Base-by-base conservation (phyloP, 352 stramenopile genomes). In the Phytophthora sp. region DNA sequence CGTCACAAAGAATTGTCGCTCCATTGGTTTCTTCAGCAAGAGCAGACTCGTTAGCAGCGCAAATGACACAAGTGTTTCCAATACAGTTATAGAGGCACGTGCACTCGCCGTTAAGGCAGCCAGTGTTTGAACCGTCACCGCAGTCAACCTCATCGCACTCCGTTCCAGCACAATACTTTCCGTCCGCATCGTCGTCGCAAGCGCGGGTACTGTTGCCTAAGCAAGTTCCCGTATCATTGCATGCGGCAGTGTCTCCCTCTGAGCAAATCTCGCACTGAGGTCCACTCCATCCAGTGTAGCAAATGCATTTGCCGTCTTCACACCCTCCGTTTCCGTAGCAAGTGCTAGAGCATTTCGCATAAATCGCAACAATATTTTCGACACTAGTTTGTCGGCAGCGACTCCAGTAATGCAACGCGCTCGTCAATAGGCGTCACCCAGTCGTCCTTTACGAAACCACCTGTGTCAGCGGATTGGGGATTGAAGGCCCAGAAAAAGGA, bases 401-500 rank as follows among this genome's bases (percentile, higher is more conserved):
- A 34, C 13, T 69, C 49, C 15, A 91, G 49, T 20, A 91, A 41
- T 2, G 81, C 69, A 26, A 88, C 72, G 31, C 83, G 83, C 51
- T 88, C 76, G 5, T 76, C 67, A 48, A 90, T 78, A 11, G 84
- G 64, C 12, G 84, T 87, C 37, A 61, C 64, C 84, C 82, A 93
- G 72, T 93, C 84, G n/a, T 87, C 74, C 55, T 74, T 74, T 6
- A 91, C 69, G 18, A 93, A 77, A 3, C 81, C 84, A 20, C 84
- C 84, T 1, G 68, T 88, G 49, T 91, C 81, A 13, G 77, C 80
- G 10, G 79, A 89, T 62, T 93, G 76, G 5, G 84, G 84, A 53
- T 93, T 93, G 32, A 93, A 78, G 1, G 79, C 79, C 83, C 84
- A 93, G 55, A 90, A 88, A 54, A 93, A 93, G 12, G 78, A 91